These are phyloP conservation scores for Blastomyces silverae DNA, from an alignment of 2,329 filamentous ascomycete genomes.

Conservation along the genomic window DNA sequence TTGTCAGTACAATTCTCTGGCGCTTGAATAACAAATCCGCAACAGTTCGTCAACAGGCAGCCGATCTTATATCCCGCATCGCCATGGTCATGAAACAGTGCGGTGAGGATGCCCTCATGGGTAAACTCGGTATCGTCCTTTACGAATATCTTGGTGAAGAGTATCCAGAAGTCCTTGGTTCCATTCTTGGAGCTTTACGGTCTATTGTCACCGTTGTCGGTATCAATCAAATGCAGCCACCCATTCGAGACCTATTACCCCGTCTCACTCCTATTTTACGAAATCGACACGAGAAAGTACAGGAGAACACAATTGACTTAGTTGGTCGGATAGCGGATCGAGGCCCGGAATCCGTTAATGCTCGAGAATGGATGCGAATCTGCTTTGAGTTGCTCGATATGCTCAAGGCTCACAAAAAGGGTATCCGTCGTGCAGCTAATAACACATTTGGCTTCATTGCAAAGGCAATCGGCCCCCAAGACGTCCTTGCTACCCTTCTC, in stretches of 20 bases:
- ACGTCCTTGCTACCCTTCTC: conserved; percentile 88
- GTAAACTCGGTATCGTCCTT: conserved; percentile 85
- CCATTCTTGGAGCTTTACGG: conserved; percentile 86
- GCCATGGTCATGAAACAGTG: conserved; percentile 99
- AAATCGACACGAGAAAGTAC: conserved; percentile 97
- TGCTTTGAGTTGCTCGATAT: conserved; percentile 98
- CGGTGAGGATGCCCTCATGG: conserved; percentile 90
- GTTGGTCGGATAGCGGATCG: conserved; percentile 97
- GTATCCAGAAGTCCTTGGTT: conserved; percentile 94
- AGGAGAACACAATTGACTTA: conserved; percentile 97
- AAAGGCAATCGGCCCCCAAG: conserved; percentile 96
- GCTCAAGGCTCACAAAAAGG: conserved; percentile 99
- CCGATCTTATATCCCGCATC: conserved; percentile 92
- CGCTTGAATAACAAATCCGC: conserved; percentile 96
- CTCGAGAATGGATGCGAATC: conserved; percentile 99
- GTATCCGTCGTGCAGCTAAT: conserved; percentile 94
- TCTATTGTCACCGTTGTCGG: conserved; percentile 97
- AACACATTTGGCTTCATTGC: conserved; percentile 99
- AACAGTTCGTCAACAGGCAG: conserved; percentile 92
- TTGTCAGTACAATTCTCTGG: conserved; percentile 94
- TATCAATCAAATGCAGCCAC: conserved; percentile 96
- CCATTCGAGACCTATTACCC: conserved; percentile 90
- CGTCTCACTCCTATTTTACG: conserved; percentile 95
- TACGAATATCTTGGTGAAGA: conserved; percentile 99
- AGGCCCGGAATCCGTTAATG: conserved; percentile 92